Base-by-base conservation (phyloP, 2,329 filamentous ascomycete species). In the Aspergillus sp. region DNA sequence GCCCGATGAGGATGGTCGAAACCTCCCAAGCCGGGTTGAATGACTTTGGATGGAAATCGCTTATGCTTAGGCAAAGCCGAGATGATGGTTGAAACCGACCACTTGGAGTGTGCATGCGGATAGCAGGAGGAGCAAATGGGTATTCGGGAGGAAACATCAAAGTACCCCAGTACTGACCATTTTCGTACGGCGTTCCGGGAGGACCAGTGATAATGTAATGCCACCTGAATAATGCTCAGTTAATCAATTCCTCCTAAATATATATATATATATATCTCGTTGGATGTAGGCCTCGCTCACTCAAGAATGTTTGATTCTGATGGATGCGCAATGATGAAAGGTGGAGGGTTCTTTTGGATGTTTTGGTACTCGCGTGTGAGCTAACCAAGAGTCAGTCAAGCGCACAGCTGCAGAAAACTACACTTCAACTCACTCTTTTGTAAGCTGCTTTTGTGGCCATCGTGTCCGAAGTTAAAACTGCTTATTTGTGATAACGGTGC, bases 21-120 rank as follows among this genome's bases (percentile, higher is more conserved):
- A 99, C 95, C 71, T 96, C 93, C 95, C 95, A 99, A 1, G 95
- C 93, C 2, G 95, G 95, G 73, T 99, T 99, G 81, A 98, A 99
- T 26, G 89, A 93, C 75, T 96, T 96, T 4, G 95, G 95, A 72
- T 99, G 95, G 77, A 98, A 99, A 73, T 99, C 95, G 67, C 89
- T 93, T 69, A 99, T 99, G 71, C 90, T 96, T 48, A 99, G 88
- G 70, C 95, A 99, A 20, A 99, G 85, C 49, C 95, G 86, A 13
- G 91, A 93, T 2, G 89, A 95, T 2, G 93, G 91, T 73, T 96
- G 91, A 78, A 99, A 99, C 70, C 95, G 90, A 58, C 95, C 95
- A 12, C 89, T 93, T 2, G 95, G 95, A 0, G 95, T 99, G 81
- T 98, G 95, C 95, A 99, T 99, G 71, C 93, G 91, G 75, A 99